Evolutionary conservation across 345 rosid species (phyloP).

Genomic region (Stellera chamaejasme): DNA sequence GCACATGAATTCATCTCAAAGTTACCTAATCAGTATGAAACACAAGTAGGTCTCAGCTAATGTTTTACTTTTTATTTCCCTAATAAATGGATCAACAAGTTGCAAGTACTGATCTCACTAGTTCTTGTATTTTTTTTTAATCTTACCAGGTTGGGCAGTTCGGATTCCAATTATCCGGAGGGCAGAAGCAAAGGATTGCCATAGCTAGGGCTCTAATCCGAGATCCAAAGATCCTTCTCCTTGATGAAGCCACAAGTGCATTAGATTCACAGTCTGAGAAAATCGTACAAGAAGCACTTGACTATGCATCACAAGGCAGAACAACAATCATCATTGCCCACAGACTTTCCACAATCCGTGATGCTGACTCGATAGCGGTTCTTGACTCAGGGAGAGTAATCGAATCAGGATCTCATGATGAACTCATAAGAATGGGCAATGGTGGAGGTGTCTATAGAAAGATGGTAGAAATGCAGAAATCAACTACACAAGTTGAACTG

Average conservation of each 20-base stretch:
- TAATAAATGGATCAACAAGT: no score
- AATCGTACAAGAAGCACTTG: slow-evolving; percentile 43
- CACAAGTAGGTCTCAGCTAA: slow-evolving; percentile 21
- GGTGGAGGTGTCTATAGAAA: slow-evolving; percentile 27
- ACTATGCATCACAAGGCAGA: slow-evolving; percentile 41
- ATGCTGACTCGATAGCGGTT: slow-evolving; percentile 35
- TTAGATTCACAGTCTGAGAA: slow-evolving; percentile 42
- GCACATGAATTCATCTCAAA: slow-evolving; percentile 47
- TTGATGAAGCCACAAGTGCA: slow-evolving; percentile 43
- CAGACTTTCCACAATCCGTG: slow-evolving; percentile 35
- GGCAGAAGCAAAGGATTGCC: slow-evolving; percentile 54
- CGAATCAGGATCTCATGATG: slow-evolving; percentile 45
- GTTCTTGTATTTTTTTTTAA: neutral
- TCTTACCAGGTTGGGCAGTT: slow-evolving; percentile 41
- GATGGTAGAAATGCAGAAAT: slow-evolving; percentile 38
- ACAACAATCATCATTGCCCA: slow-evolving; percentile 47
- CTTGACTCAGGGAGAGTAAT: slow-evolving; percentile 32
- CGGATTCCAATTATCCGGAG: slow-evolving; percentile 45
- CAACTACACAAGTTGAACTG: slow-evolving; percentile 12
- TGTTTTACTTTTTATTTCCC: neutral
- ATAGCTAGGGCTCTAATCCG: slow-evolving; percentile 52
- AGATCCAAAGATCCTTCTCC: slow-evolving; percentile 41
- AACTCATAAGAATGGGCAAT: slow-evolving; percentile 29
- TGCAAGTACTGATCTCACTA: slow-evolving; percentile 1
- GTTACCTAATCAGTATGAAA: slow-evolving; percentile 39